These are phyloP conservation scores for Fusarium sp. DNA, from an alignment of 2,329 filamentous ascomycete genomes.

Conservation along the genomic window DNA sequence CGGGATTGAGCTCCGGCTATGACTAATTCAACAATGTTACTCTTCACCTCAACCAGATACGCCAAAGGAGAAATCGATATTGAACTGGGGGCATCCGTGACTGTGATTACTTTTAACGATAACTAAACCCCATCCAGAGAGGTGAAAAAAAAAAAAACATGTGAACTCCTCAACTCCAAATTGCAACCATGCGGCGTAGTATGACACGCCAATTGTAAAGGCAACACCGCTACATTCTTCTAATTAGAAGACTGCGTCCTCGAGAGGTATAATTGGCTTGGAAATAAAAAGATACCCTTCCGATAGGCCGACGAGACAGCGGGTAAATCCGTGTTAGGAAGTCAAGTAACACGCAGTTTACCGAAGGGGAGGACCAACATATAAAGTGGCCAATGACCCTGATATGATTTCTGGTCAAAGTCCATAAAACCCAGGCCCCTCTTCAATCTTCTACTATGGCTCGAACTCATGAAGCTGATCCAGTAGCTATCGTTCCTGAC, in stretches of 20 bases:
- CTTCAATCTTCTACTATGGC: background rate
- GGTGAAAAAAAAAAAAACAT: too few relatives aligned
- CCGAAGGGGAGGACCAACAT: slow-evolving; percentile 10
- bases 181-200: background rate
- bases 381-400: slow-evolving; percentile 8
- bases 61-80: too few relatives aligned
- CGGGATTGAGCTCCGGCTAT: too few relatives aligned
- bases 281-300: background rate
- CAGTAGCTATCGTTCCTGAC: background rate
- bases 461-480: background rate
- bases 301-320: background rate
- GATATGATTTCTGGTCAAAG: background rate
- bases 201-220: background rate
- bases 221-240: background rate
- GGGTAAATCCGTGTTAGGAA: slow-evolving; percentile 19
- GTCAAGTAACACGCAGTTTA: slow-evolving; percentile 6
- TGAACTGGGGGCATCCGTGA: too few relatives aligned
- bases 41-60: too few relatives aligned
- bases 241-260: rapidly evolving
- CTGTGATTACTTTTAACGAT: too few relatives aligned
- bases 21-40: too few relatives aligned
- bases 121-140: too few relatives aligned
- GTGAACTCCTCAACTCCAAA: rapidly evolving
- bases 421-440: too few relatives aligned
- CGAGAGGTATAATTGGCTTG: background rate